phyloP scores from a whole-genome alignment of 805 yeast species.

The Nakazawaea wickerhamii region DNA sequence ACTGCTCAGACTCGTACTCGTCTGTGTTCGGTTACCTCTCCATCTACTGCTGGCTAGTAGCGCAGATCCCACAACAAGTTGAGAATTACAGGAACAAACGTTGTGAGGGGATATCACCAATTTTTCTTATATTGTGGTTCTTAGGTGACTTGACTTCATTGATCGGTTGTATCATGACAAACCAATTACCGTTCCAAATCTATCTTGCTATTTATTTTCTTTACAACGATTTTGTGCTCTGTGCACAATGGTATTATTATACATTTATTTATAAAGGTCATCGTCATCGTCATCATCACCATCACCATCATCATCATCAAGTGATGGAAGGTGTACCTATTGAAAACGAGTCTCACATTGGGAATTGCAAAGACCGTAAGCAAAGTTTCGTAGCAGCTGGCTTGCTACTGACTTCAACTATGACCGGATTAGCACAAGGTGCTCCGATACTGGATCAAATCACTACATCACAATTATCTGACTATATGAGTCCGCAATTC shows the following conservation, averaged over 20 bases:
- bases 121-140: slow-evolving; percentile 27
- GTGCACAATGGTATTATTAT: slow-evolving; percentile 56
- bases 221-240: slow-evolving; percentile 60
- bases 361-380: not conserved
- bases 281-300: slow-evolving; percentile 6
- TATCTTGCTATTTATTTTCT: slow-evolving; percentile 70
- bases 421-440: not conserved
- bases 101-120: slow-evolving; percentile 26
- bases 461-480: slow-evolving; percentile 7
- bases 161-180: slow-evolving; percentile 68
- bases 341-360: too few species aligned
- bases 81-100: slow-evolving; percentile 26
- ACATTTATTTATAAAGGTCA: not conserved
- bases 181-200: slow-evolving; percentile 78
- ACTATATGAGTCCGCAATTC: not conserved
- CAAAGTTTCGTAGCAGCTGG: slow-evolving; percentile 3
- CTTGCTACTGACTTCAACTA: slow-evolving; percentile 1
- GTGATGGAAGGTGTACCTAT: slow-evolving; percentile 2
- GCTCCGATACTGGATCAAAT: not conserved
- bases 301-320: not conserved
- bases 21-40: slow-evolving; percentile 23
- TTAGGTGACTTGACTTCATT: slow-evolving; percentile 32
- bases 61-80: slow-evolving; percentile 31
- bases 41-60: slow-evolving; percentile 29
- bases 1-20: slow-evolving; percentile 14